Percentiles rank a stretch among this genome's conserved stretches.
phyloP scores from a whole-genome alignment of 1,139 yeast species.

The Debaryomyces robertsiae region DNA sequence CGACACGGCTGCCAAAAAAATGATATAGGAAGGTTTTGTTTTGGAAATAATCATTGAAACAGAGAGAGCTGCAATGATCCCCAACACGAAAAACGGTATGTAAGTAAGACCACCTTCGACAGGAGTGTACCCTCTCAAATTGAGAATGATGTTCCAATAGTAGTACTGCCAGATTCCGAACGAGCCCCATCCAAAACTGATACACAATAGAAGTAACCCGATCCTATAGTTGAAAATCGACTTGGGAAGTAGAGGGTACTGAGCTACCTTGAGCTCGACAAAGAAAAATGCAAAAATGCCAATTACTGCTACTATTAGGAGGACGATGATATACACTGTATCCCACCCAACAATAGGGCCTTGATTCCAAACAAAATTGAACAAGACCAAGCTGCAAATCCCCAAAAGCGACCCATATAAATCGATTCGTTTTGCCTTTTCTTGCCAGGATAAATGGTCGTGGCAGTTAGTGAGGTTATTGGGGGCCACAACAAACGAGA shows the following conservation, averaged over 20 bases:
- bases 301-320: conserved; percentile 44
- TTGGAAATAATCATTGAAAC: conserved; percentile 45
- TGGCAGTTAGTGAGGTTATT: conserved; percentile 12
- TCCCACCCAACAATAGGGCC: conserved; percentile 58
- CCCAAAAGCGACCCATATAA: conserved; percentile 50
- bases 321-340: conserved; percentile 45
- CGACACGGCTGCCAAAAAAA: conserved; percentile 45
- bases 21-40: conserved; percentile 46
- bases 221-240: conserved; percentile 41
- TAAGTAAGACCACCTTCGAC: conserved; percentile 47
- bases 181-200: conserved; percentile 58
- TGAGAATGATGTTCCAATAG: conserved; percentile 45
- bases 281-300: conserved; percentile 35
- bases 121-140: conserved; percentile 48
- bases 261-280: conserved; percentile 28
- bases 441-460: background rate
- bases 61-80: conserved; percentile 47
- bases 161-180: conserved; percentile 56
- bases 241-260: conserved; percentile 49
- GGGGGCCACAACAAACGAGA: conserved; percentile 40
- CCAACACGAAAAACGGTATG: conserved; percentile 48
- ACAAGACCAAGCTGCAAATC: conserved; percentile 46
- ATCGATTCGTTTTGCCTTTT: conserved; percentile 33
- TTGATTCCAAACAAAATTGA: conserved; percentile 58
- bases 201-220: conserved; percentile 37